Percentiles rank a stretch among this genome's conserved stretches.
Evolutionary conservation across 2,329 filamentous ascomycete genomes (phyloP).

Genomic region (Chlorencoelia australis): DNA sequence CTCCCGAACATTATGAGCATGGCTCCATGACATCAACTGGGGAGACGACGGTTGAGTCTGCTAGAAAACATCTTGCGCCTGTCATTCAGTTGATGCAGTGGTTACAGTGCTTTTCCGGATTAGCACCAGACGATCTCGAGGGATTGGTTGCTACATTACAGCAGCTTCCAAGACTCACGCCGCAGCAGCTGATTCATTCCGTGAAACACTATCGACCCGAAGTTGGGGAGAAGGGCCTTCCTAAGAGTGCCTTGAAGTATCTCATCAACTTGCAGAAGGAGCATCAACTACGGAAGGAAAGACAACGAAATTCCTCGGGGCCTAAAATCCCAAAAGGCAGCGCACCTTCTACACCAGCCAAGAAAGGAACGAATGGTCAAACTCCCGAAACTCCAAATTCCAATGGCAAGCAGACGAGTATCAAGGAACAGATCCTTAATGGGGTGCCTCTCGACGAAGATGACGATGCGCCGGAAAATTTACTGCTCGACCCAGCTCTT

Average conservation of each 20-base stretch:
- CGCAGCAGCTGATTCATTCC: slow-evolving; percentile 82
- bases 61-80: slow-evolving; percentile 75
- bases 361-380: slow-evolving; percentile 33
- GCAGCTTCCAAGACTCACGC: slow-evolving; percentile 74
- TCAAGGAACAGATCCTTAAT: slow-evolving; percentile 15
- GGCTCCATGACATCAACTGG: slow-evolving; percentile 78
- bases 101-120: slow-evolving; percentile 93
- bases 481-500: slow-evolving; percentile 79
- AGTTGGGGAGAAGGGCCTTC: slow-evolving; percentile 85
- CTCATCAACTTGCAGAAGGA: slow-evolving; percentile 72
- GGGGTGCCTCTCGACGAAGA: slow-evolving; percentile 36
- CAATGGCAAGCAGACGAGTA: slow-evolving; percentile 28
- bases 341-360: slow-evolving; percentile 29
- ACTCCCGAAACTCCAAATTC: slow-evolving; percentile 33
- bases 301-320: slow-evolving; percentile 37
- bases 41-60: slow-evolving; percentile 77
- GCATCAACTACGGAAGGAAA: slow-evolving; percentile 47
- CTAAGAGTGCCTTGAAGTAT: slow-evolving; percentile 82
- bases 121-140: slow-evolving; percentile 76
- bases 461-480: slow-evolving; percentile 59
- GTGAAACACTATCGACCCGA: slow-evolving; percentile 90
- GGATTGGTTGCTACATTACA: slow-evolving; percentile 80
- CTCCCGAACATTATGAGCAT: slow-evolving; percentile 91
- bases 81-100: slow-evolving; percentile 92
- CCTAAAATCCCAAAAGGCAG: slow-evolving; percentile 35